Evolutionary conservation across 768 basidiomycete genomes (phyloP).

Genomic region (Lentinus brumalis): DNA sequence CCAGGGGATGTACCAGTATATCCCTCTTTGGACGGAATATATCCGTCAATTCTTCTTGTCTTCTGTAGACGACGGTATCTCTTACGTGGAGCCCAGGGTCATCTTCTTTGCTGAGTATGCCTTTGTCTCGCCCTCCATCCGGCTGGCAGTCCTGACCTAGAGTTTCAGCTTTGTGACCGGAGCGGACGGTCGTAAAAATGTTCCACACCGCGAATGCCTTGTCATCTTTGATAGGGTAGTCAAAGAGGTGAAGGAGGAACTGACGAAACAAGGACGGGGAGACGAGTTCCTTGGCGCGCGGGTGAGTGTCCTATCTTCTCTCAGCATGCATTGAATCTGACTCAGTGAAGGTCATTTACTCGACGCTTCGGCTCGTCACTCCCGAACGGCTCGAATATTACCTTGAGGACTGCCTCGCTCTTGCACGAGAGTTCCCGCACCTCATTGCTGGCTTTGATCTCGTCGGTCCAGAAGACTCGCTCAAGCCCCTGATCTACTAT

Average conservation of each 20-base stretch:
- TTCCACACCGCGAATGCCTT: slow-evolving; percentile 64
- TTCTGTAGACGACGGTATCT: slow-evolving; percentile 70
- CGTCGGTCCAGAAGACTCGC: slow-evolving; percentile 69
- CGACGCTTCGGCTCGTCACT: slow-evolving; percentile 57
- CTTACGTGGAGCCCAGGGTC: slow-evolving; percentile 68
- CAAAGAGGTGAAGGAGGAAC: slow-evolving; percentile 52
- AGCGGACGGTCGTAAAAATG: slow-evolving; percentile 54
- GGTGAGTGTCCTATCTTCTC: too few relatives aligned
- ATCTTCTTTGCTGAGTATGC: slow-evolving; percentile 60
- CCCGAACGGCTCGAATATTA: slow-evolving; percentile 62
- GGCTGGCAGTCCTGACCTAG: background rate
- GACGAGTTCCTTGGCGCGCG: slow-evolving; percentile 61
- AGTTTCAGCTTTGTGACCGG: slow-evolving; percentile 53
- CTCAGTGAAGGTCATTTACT: slow-evolving; percentile 66
- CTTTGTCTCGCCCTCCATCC: background rate
- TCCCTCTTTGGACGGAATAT: slow-evolving; percentile 62
- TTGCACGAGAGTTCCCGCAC: slow-evolving; percentile 76
- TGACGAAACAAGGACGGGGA: slow-evolving; percentile 52
- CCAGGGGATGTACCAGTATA: slow-evolving; percentile 46
- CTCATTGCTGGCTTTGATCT: slow-evolving; percentile 79
- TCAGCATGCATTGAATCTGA: too few relatives aligned
- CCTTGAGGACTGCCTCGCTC: slow-evolving; percentile 70
- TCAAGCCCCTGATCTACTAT: slow-evolving; percentile 64
- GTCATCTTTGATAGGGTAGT: slow-evolving; percentile 52
- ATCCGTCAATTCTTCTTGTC: slow-evolving; percentile 62